phyloP scores from a whole-genome alignment of 768 basidiomycete species.

The Tulasnella sp. region DNA sequence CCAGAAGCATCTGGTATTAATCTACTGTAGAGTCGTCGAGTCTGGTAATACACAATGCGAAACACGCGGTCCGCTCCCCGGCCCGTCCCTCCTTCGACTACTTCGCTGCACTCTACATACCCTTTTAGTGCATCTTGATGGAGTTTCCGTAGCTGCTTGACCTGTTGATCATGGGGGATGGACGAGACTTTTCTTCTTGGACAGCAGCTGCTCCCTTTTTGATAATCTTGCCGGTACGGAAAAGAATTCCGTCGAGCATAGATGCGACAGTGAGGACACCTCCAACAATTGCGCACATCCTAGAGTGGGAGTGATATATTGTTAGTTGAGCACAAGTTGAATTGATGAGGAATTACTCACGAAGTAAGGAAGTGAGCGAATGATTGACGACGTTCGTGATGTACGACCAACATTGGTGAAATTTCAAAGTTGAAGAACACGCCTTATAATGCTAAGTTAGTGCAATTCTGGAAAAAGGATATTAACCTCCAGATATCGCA shows the following conservation, averaged over 20 bases:
- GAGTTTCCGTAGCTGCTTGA: slow-evolving; percentile 2
- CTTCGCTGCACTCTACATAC: no score
- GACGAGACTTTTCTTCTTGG: no score
- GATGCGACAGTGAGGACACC: slow-evolving; percentile 93
- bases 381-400: slow-evolving; percentile 80
- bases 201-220: slow-evolving; percentile 38
- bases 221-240: slow-evolving; percentile 62
- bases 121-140: slow-evolving; percentile 8
- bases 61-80: no score
- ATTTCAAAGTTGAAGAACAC: slow-evolving; percentile 93
- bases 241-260: slow-evolving; percentile 73
- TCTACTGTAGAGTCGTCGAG: no score
- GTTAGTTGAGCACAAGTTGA: not conserved
- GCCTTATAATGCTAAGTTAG: slow-evolving; percentile 30
- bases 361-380: slow-evolving; percentile 98
- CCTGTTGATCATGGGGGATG: not conserved
- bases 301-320: slow-evolving; percentile 26
- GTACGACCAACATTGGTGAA: slow-evolving; percentile 88
- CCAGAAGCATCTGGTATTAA: slow-evolving; percentile 78
- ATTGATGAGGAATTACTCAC: slow-evolving; percentile 35
- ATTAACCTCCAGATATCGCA: slow-evolving; percentile 16
- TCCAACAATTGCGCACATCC: slow-evolving; percentile 94
- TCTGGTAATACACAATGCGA: no score
- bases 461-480: not conserved
- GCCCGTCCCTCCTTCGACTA: no score